Conservation (phyloP, 2,329 filamentous ascomycete species). For the Colletotrichum spaethianum region DNA sequence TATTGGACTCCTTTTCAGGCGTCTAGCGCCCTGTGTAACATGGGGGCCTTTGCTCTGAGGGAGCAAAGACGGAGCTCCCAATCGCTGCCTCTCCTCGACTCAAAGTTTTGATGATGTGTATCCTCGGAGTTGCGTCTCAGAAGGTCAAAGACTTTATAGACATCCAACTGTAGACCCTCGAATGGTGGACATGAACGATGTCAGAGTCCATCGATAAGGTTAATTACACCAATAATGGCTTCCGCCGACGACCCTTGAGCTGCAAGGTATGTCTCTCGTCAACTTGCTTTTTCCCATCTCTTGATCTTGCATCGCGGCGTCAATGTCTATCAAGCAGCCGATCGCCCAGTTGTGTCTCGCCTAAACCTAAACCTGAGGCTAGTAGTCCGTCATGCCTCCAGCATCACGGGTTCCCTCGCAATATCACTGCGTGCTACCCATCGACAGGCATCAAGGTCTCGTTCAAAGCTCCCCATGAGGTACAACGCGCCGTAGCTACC, state of each 20-base stretch:
- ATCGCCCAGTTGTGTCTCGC: constrained; percentile 6
- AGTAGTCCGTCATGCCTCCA: background rate
- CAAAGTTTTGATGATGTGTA: background rate
- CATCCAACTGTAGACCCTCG: background rate
- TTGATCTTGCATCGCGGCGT: constrained; percentile 5
- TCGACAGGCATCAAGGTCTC: background rate
- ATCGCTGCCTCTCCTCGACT: background rate
- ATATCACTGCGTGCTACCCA: constrained; percentile 2
- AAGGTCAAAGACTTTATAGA: background rate
- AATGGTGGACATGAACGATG: background rate
- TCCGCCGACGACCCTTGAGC: background rate
- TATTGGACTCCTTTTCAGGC: constrained; percentile 6
- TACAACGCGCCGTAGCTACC: constrained; percentile 20
- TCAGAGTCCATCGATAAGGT: constrained; percentile 2
- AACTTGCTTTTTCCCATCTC: background rate
- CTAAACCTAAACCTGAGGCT: background rate
- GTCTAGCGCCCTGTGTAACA: constrained; percentile 16
- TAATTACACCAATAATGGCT: background rate
- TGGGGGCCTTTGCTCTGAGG: background rate
- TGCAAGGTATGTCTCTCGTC: background rate
- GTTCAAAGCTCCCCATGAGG: constrained; percentile 1
- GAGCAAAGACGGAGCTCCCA: background rate
- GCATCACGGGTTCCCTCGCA: constrained; percentile 3
- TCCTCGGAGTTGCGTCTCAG: background rate
- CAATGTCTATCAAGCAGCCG: background rate